Base-by-base conservation (phyloP, 176 grass and related monocot species). In the Ensete glaucum region DNA sequence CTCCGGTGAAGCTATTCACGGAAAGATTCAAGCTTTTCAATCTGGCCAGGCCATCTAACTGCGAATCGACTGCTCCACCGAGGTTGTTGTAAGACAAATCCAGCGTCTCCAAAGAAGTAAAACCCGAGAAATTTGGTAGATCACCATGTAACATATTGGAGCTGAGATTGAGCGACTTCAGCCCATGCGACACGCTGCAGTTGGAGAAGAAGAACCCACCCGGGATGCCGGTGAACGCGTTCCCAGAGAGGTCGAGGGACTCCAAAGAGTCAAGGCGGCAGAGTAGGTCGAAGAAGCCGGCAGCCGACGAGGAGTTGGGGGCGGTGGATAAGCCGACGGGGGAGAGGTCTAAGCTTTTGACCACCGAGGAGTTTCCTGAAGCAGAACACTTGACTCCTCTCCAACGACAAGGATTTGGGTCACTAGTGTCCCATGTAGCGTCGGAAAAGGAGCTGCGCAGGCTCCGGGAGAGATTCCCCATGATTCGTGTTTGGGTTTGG, bases 1-100 rank as follows among this genome's bases (percentile, higher is more conserved):
- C 52, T 62, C 83, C 90, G 0, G 0, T 0, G 2, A 97, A 83
- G 0, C 0, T 1, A 65, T 89, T 97, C 7, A 21, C 8, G 5
- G 85, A 85, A 73, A 88, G 67, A 59, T 97, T 88, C 68, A 90
- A 75, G 63, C 77, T 90, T 80, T 10, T 83, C 75, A 97, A 11
- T 1, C 50, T 49, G 55, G 54, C 54, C 22, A 87, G 77, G 11
- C 48, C 29, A 21, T 10, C 20, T 64, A 93, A 76, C 0, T 86
- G 21, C 0, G 13, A 24, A 52, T 9, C 77, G 66, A 90, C 3
- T 26, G 25, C 11, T 22, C 71, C 82, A 50, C 0, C 15, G 0
- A 97, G 69, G 0, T 0, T 1, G 71, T 97, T 97, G 14, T 10
- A 80, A 12, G 85, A 90, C 74, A 97, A 78, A 81, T 97, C 90